phyloP scores from a whole-genome alignment of 1,139 yeast species.

The Suhomyces choctaworum region DNA sequence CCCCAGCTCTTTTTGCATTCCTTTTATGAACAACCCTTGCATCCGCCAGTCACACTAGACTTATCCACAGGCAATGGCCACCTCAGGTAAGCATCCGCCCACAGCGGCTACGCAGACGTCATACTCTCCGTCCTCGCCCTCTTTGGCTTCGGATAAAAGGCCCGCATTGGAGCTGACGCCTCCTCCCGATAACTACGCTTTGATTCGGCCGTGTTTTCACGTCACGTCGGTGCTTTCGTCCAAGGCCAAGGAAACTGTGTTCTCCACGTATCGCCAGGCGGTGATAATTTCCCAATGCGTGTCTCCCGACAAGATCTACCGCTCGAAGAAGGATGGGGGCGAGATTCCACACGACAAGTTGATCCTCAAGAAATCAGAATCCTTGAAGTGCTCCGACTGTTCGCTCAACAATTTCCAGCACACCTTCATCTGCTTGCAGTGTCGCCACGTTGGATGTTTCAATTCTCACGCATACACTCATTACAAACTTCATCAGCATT shows the following conservation, averaged over 20 bases:
- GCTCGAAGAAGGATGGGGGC: slow-evolving; percentile 33
- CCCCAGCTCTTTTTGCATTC: slow-evolving; percentile 3
- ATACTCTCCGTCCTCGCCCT: slow-evolving; percentile 1
- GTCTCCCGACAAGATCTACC: slow-evolving; percentile 22
- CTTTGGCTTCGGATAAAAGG: slow-evolving; percentile 2
- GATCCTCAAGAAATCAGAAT: slow-evolving; percentile 39
- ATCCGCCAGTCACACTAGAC: background rate
- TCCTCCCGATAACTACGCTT: slow-evolving; percentile 29
- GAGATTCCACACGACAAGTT: slow-evolving; percentile 32
- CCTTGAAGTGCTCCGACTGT: slow-evolving; percentile 55
- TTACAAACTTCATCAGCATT: slow-evolving; percentile 62
- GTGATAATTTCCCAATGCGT: slow-evolving; percentile 46
- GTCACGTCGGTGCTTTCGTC: slow-evolving; percentile 53
- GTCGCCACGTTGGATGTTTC: slow-evolving; percentile 80
- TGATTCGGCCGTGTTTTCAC: slow-evolving; percentile 54
- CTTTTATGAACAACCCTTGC: slow-evolving; percentile 3
- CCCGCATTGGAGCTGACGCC: slow-evolving; percentile 19
- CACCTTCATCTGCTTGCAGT: slow-evolving; percentile 73
- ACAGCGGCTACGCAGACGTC: background rate
- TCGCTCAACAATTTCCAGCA: slow-evolving; percentile 46
- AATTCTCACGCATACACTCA: slow-evolving; percentile 51
- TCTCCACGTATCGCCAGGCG: slow-evolving; percentile 60
- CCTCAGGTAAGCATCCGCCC: slow-evolving; percentile 7
- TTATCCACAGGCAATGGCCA: slow-evolving; percentile 10
- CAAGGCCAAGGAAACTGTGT: slow-evolving; percentile 54